Base-by-base conservation (phyloP, 2,329 filamentous ascomycete genomes). In the Byssochlamys sp. region DNA sequence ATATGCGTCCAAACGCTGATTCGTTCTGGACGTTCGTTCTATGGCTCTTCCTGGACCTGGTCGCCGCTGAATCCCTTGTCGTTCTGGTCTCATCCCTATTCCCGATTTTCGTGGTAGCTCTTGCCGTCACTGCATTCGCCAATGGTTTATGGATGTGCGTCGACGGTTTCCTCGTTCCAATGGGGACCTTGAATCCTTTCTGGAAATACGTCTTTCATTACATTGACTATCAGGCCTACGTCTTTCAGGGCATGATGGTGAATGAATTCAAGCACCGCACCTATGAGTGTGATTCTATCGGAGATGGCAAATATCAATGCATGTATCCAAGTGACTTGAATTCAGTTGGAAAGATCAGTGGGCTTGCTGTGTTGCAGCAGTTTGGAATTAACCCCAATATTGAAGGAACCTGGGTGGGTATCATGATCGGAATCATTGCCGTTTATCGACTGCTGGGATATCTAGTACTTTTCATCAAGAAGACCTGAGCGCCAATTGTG, bases 221-320 rank as follows among this genome's bases (percentile, higher is more conserved):
- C 71, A 91, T 91, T 67, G 88, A 95, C 69, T 95, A 95, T 67
- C 89, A 92, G 69, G 82, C 78, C 58, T 95, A 91, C 65, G 90
- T 95, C 2, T 95, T 95, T 69, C 84, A 92, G 68, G 90, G 89
- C 12, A 94, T 95, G 90, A 94, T 95, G 89, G 85, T 92, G 55
- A 95, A 94, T 67, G 89, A 95, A 74, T 94, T 95, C 69, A 76
- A 77, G 1, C 62, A 81, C 19, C 78, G 88, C 12, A 80, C 76
- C 2, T 95, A 89, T 70, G 69, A 73, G 2, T 92, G 89, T 67
- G 73, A 78, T 61, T 60, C 67, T 0, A n/a, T 45, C 19, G 39
- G 39, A n/a, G n/a, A 45, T 19, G 39, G 39, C 3, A 72, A 71
- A 0, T 90, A 84, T 64, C 78, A 80, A 48, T 95, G 90, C 75